Base-by-base conservation (phyloP, 768 basidiomycete genomes). In the Clitopilus hobsonii region DNA sequence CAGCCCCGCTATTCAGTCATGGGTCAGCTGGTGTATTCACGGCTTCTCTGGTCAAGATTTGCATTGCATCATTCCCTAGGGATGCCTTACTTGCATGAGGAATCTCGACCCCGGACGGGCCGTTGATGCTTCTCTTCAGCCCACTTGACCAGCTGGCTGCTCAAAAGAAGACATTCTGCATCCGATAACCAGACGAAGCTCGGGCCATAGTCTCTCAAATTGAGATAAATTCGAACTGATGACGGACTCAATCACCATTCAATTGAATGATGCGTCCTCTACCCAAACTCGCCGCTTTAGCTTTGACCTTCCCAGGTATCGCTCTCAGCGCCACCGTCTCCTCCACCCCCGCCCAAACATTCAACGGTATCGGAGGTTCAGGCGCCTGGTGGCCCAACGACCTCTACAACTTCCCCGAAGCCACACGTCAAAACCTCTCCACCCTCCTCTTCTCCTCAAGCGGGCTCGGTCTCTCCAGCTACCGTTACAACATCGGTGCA, bases 311-410 rank as follows among this genome's bases (percentile, higher is more conserved):
- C 22, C 29, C 48, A 24, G 45, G 24, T 22, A 28, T 26, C 14
- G 38, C 52, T 20, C 20, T 18, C 24, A 53, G 58, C 10, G 70
- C 70, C 1, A 59, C 59, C 11, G 60, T 72, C 14, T 69, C 70
- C 18, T 57, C 64, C 22, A 60, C 66, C 6, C 60, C 68, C 0
- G 67, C 70, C 0, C 75, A 75, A 54, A 71, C 70, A 0, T 70
- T 76, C 56, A 61, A 62, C 26, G 72, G 74, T 1, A 69, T 78
- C 51, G 75, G 75, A 0, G 76, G 75, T 6, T 75, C 74, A 14
- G 76, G 76, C 11, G 76, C 76, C 10, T 78, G 76, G 76, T 77
- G 76, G 76, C 74, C 74, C 14, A 67, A 68, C 47, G 76, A 78
- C 54, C 60, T 78, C 16, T 72, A 63, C 61, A 54, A 68, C 41